Evolutionary conservation across 495 filamentous ascomycete genomes (phyloP).

Genomic region (Podospora australis): DNA sequence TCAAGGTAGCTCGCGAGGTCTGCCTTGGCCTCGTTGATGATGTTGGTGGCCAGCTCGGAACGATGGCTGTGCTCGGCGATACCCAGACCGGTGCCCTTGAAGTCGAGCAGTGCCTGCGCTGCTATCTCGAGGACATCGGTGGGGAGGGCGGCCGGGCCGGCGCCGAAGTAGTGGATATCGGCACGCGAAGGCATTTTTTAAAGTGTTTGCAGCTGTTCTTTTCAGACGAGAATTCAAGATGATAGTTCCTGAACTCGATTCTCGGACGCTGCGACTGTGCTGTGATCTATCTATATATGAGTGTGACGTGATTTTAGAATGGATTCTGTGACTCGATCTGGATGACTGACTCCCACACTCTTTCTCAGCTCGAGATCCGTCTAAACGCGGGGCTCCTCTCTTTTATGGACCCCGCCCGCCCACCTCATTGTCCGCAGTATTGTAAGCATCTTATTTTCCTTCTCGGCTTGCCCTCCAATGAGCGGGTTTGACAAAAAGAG

Average conservation of each 20-base stretch:
- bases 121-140: slow-evolving; percentile 69
- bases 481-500: no score
- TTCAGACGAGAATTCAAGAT: not conserved
- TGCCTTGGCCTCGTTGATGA: slow-evolving; percentile 59
- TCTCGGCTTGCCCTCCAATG: no score
- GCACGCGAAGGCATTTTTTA: slow-evolving; percentile 26
- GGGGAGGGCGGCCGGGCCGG: slow-evolving; percentile 78
- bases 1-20: slow-evolving; percentile 63
- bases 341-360: no score
- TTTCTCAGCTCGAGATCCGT: no score
- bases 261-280: no score
- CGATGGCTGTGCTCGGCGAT: slow-evolving; percentile 87
- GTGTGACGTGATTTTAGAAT: no score
- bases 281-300: no score
- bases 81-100: slow-evolving; percentile 70
- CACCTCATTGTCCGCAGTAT: slow-evolving; percentile 12
- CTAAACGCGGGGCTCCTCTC: slow-evolving; percentile 10
- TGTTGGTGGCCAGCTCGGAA: slow-evolving; percentile 63
- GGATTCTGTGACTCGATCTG: no score
- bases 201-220: not conserved
- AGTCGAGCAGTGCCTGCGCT: slow-evolving; percentile 72
- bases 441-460: no score
- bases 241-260: not conserved
- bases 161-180: slow-evolving; percentile 58
- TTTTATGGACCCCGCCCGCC: slow-evolving; percentile 9